Evolutionary conservation across 345 rosid species (phyloP), one percentile per base, ranked within the genome.

Genomic region (Syzygium aqueum): DNA sequence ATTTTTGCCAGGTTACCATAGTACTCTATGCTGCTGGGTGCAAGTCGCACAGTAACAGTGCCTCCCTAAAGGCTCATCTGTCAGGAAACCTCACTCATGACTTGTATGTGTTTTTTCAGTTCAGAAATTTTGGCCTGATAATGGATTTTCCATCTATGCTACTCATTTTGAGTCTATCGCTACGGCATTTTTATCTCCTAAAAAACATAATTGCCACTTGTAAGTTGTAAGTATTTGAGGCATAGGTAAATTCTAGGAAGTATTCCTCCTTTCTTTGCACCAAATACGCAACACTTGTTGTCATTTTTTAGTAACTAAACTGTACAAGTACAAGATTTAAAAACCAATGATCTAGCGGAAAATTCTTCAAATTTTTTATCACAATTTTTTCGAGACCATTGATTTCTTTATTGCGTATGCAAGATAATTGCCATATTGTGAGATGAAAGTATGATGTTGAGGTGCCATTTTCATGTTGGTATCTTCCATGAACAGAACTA

Each of bases 61-160:
- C 99, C 88, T 97, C 99, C 85, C 88, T 92, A 33, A 97, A 94
- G 94, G 95, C 99, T 88, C 96, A 94, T 87, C 85, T 95, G 85
- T 92, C 92, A 14, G 95, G 98, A 92, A 94, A 93, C 92, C 88
- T 94, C 86, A 87, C 94, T 77, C 88, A 95, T 85, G 98, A 97
- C 94, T 97, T 98, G 99, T 96, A 93, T 77, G 63, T 84, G 6
- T 83, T 53, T 50, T 6, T 0, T 19, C 80, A 73, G 0, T 33
- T 33, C 61, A 53, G 46, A 84, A 53, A 84, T 84, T 43, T 84
- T 30, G 49, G 85, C 11, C n/a, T 33, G 46, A 43, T 53, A 3
- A 57, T 84, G 16, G 63, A 84, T 16, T 28, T 27, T 30, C 61
- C 61, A 52, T 53, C 49, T 40, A 33, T 84, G 56, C 0, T 21